Conservation (phyloP, 1,139 yeast genomes). For the Meyerozyma carpophila region DNA sequence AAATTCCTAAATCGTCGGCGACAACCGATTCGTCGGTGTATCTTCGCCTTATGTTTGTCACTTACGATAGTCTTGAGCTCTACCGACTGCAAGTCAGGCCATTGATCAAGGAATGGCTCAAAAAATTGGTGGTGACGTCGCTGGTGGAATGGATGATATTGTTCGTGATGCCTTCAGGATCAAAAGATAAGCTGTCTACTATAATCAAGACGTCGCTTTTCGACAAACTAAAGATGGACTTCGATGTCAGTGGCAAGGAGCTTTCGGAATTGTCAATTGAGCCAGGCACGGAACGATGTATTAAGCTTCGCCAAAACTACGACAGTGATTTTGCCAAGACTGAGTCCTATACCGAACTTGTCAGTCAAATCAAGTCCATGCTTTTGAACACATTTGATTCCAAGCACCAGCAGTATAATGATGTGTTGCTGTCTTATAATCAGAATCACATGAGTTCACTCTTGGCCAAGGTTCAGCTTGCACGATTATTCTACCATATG, state of each 20-base stretch:
- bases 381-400: slow-evolving; percentile 52
- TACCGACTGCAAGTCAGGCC: slow-evolving; percentile 81
- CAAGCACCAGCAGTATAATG: slow-evolving; percentile 37
- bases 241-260: slow-evolving; percentile 44
- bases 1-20: slow-evolving; percentile 36
- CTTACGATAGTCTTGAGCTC: slow-evolving; percentile 60
- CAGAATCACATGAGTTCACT: slow-evolving; percentile 14
- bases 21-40: slow-evolving; percentile 39
- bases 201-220: slow-evolving; percentile 50
- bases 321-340: slow-evolving; percentile 30
- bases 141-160: slow-evolving; percentile 63
- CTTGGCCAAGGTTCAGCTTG: slow-evolving; percentile 17
- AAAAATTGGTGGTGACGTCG: slow-evolving; percentile 36
- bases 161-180: slow-evolving; percentile 44
- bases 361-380: slow-evolving; percentile 44
- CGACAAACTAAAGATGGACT: slow-evolving; percentile 65
- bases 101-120: slow-evolving; percentile 75
- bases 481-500: slow-evolving; percentile 39
- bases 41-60: slow-evolving; percentile 64
- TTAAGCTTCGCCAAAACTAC: slow-evolving; percentile 36
- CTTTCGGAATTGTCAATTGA: slow-evolving; percentile 10
- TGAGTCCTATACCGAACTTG: slow-evolving; percentile 48
- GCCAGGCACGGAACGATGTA: slow-evolving; percentile 25
- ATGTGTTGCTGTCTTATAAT: slow-evolving; percentile 21
- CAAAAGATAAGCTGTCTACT: slow-evolving; percentile 36